Conservation (phyloP, 495 filamentous ascomycete genomes). For the Podospora appendiculata region DNA sequence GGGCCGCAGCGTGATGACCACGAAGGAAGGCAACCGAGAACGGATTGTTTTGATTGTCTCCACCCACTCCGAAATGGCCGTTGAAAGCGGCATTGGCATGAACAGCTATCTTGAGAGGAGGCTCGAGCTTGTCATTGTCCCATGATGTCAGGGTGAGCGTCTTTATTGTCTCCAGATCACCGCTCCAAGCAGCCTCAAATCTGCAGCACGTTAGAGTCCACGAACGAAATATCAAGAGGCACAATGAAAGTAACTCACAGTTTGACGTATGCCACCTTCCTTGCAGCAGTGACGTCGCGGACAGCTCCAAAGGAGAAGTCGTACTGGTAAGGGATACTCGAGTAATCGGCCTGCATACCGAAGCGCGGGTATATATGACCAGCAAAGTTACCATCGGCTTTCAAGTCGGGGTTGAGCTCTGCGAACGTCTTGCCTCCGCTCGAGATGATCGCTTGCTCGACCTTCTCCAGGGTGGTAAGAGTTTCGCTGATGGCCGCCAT, state of each 20-base stretch:
- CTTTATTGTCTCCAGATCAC: slow-evolving; percentile 54
- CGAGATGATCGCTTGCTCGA: slow-evolving; percentile 44
- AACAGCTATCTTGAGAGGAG: slow-evolving; percentile 55
- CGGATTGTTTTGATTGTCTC: slow-evolving; percentile 40
- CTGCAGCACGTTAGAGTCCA: slow-evolving; percentile 26
- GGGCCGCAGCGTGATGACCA: slow-evolving; percentile 53
- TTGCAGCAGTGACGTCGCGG: slow-evolving; percentile 43
- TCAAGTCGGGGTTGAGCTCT: slow-evolving; percentile 52
- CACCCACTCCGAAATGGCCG: background rate
- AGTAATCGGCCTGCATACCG: background rate
- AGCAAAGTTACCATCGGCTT: background rate
- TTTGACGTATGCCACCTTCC: slow-evolving; percentile 48
- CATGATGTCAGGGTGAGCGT: slow-evolving; percentile 36
- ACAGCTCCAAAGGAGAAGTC: slow-evolving; percentile 38
- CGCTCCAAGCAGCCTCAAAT: slow-evolving; percentile 64
- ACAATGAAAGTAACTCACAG: slow-evolving; percentile 21
- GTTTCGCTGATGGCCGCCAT: slow-evolving; percentile 38
- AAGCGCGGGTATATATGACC: too few species aligned
- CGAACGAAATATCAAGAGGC: background rate
- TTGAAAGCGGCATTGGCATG: too few species aligned
- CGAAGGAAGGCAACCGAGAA: slow-evolving; percentile 59
- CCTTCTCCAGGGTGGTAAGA: slow-evolving; percentile 40
- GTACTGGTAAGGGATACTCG: slow-evolving; percentile 29
- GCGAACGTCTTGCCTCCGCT: slow-evolving; percentile 56
- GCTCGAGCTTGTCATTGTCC: slow-evolving; percentile 36